Evolutionary conservation across 2,329 filamentous ascomycete species (phyloP).

Genomic region (Verticillium klebahnii): DNA sequence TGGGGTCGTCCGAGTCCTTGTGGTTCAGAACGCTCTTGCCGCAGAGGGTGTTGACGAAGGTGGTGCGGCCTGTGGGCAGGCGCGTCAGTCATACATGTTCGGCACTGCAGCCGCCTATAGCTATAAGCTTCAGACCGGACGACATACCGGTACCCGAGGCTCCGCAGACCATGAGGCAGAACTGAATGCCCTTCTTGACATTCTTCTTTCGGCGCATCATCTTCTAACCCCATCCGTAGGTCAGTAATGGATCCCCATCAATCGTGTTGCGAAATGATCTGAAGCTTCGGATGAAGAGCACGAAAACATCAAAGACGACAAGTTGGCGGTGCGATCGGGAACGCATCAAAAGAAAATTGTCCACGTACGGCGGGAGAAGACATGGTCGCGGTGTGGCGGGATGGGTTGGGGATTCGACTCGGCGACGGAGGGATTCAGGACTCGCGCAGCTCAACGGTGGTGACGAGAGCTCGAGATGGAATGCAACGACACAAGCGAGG

Average conservation of each 20-base stretch:
- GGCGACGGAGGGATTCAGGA: constrained; percentile 11
- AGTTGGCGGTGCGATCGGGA: not conserved
- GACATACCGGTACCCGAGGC: constrained; percentile 91
- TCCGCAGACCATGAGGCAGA: constrained; percentile 99
- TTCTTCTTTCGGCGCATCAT: constrained; percentile 99
- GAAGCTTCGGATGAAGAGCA: not conserved
- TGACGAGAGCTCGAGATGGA: not conserved
- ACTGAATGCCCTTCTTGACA: constrained; percentile 99
- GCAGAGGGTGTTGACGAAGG: constrained; percentile 99
- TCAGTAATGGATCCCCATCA: not conserved
- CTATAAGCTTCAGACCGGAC: constrained; percentile 11
- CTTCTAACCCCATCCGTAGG: constrained; percentile 48
- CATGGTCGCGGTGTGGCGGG: constrained; percentile 18
- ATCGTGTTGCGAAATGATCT: not conserved
- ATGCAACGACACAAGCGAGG: not conserved
- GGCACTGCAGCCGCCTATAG: not conserved
- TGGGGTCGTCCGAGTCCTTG: constrained; percentile 90
- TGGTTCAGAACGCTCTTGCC: constrained; percentile 85
- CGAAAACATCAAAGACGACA: not conserved
- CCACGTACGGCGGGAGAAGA: constrained; percentile 28
- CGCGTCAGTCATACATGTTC: not conserved
- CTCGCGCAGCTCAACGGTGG: not conserved
- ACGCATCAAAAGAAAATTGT: not conserved
- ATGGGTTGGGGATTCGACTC: not conserved
- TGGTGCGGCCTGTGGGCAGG: constrained; percentile 71